Base-by-base conservation (phyloP, 2,329 filamentous ascomycete species). In the Apiospora sp. region DNA sequence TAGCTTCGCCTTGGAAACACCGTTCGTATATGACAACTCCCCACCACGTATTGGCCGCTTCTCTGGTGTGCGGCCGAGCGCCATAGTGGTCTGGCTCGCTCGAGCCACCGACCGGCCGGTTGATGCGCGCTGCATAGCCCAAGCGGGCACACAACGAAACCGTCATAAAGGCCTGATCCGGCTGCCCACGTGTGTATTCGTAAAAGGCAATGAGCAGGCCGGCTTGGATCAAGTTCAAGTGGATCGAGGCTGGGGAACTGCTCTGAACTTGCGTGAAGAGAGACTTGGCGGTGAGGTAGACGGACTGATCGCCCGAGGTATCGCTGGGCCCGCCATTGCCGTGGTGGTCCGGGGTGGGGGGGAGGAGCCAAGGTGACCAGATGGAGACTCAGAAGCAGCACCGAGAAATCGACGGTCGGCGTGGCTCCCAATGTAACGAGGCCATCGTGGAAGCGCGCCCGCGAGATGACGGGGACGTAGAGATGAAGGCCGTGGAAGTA, bases 41-140 rank as follows among this genome's bases (percentile, higher is more conserved):
- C 79, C 78, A 80, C 79, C 78, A 81, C 12, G 78, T 81, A 73
- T 78, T 80, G 4, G 64, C 51, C 67, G 76, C 76, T 74, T 80
- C 79, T 72, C 72, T 46, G 30, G 64, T 72, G 73, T 71, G 69
- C 49, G 61, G 2, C 14, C 68, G 61, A 34, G 24, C 30, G 44
- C 61, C 19, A 27, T 19, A 4, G 12, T 24, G 4, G 27, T 58
- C 43, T 27, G 44, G 19, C 22, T 51, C 19, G 51, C 37, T 68
- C 48, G n/a, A 34, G 34, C 30, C 44, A 54, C 24, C 51, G 16
- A 30, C 14, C 27, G 27, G 19, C n/a, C 27, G 54, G 43, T 78
- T 73, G 8, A 81, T 68, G 22, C 75, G 51, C 6, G 75, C 71
- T 48, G 75, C 73, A 71, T 79, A 77, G 16, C 74, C 79, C 73